A percentile compares a stretch with the other conserved stretches of the same genome.
phyloP scores from a whole-genome alignment of 148 eudicot species.

The Amaranthus palmeri region DNA sequence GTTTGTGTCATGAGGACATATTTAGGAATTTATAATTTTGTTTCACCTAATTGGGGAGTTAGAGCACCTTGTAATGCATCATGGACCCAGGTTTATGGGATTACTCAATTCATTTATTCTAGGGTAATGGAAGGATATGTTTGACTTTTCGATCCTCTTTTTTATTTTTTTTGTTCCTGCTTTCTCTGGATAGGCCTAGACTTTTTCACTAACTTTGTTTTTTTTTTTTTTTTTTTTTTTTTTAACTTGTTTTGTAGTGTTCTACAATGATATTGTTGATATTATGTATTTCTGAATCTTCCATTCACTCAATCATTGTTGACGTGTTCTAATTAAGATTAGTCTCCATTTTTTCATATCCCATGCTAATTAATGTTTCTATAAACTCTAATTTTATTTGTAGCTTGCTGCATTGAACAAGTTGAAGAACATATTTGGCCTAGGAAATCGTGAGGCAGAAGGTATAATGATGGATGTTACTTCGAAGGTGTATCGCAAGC shows the following conservation, averaged over 20 bases:
- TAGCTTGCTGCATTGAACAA: conserved; percentile 82
- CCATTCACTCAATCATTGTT: background rate
- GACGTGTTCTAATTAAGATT: background rate
- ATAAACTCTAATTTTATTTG: conserved; percentile 6
- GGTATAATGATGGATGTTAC: conserved; percentile 63
- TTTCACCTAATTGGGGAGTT: background rate
- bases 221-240: no score
- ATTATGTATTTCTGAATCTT: background rate
- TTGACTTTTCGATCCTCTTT: background rate
- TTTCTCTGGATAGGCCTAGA: background rate
- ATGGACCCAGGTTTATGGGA: background rate
- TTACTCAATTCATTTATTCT: background rate
- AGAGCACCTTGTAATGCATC: background rate
- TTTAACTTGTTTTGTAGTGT: background rate
- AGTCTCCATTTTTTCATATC: background rate
- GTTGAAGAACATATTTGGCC: conserved; percentile 85
- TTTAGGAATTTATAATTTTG: background rate
- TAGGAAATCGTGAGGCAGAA: conserved; percentile 91
- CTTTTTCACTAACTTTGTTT: background rate
- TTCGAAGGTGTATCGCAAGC: conserved; percentile 72
- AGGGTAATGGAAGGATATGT: background rate
- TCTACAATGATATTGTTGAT: background rate
- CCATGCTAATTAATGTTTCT: conserved; percentile 1
- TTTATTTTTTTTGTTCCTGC: background rate
- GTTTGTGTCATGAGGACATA: background rate